These are phyloP conservation scores for Gautieria morchelliformis DNA, from an alignment of 768 basidiomycete species.

Conservation along the genomic window DNA sequence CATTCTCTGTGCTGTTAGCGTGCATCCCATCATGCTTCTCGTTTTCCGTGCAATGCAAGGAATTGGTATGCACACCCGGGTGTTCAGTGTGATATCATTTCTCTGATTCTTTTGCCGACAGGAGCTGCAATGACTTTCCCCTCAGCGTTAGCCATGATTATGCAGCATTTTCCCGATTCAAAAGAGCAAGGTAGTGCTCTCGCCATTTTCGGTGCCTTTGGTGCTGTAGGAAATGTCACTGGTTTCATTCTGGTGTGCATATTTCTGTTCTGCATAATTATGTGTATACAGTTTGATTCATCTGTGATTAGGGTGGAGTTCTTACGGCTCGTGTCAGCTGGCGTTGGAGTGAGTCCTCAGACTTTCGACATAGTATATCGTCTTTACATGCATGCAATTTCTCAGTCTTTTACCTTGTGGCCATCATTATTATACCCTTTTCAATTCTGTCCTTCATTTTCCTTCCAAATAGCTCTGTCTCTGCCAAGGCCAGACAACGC, in stretches of 20 bases:
- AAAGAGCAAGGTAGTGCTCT: conserved; percentile 39
- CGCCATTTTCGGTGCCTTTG: conserved; percentile 35
- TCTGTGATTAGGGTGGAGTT: conserved; percentile 1
- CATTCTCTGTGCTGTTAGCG: conserved; percentile 22
- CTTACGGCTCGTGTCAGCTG: conserved; percentile 2
- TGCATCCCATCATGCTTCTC: conserved; percentile 23
- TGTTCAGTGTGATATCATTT: not conserved
- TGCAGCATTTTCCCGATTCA: conserved; percentile 40
- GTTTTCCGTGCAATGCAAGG: conserved; percentile 24
- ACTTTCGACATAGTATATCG: not conserved
- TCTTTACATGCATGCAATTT: not conserved
- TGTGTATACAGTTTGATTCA: not conserved
- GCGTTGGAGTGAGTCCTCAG: conserved; percentile 5
- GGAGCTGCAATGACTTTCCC: conserved; percentile 43
- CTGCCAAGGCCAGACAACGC: not conserved
- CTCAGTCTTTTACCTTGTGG: conserved; percentile 36
- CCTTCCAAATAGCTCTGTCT: conserved; percentile 21
- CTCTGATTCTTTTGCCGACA: conserved; percentile 9
- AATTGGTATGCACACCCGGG: conserved; percentile 11
- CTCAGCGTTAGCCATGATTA: conserved; percentile 39
- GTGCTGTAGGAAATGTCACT: conserved; percentile 35
- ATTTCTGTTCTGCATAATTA: not conserved
- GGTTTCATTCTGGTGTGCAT: conserved; percentile 3
- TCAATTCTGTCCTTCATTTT: conserved; percentile 23
- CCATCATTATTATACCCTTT: conserved; percentile 28